Base-by-base conservation (phyloP, 1,139 yeast species). In the Yamadazyma epiphylla region DNA sequence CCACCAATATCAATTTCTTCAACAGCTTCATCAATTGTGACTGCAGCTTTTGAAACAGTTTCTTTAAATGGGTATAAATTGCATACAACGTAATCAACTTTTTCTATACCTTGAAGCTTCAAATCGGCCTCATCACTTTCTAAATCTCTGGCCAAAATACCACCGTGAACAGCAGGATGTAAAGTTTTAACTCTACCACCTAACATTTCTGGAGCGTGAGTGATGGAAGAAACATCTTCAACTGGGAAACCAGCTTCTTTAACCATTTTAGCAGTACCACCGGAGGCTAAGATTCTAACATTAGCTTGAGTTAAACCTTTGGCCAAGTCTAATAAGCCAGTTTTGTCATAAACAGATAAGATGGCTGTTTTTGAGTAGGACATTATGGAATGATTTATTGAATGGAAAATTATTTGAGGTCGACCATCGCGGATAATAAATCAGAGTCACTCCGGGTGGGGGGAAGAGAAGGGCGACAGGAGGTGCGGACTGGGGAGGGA, bases 1-100 rank as follows among this genome's bases (percentile, higher is more conserved):
- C 98, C 98, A 51, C 98, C 98, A 57, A 91, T 91, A 58, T 91
- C 98, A 49, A 91, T 82, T 65, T 91, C 97, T 69, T 91, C 98
- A 32, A 91, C 96, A 11, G 98, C 98, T 70, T 91, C 98, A 27
- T 81, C 91, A 46, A 91, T 79, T 30, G 98, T 91, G 43, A 91
- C 98, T 40, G 94, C 89, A 46, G 85, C 88, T 69, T 89, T 89
- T 42, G 95, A 84, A 41, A 91, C 86, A 29, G 98, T 91, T 67
- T 91, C 96, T 68, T 89, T 88, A 78, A 91, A 91, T 21, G 98
- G 98, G 64, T 91, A 91, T 64, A 91, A 77, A 72, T 91, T 91
- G 71, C 98, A 91, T 36, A 91, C 96, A 33, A 91, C 98, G 50
- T 70, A 87, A 69, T 91, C 98, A 42, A 91, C 96, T 66, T 88